A percentile compares a stretch with the other conserved stretches of the same genome.
These are phyloP conservation scores for Neurospora sp. DNA, from an alignment of 495 filamentous ascomycete species.

Conservation along the genomic window DNA sequence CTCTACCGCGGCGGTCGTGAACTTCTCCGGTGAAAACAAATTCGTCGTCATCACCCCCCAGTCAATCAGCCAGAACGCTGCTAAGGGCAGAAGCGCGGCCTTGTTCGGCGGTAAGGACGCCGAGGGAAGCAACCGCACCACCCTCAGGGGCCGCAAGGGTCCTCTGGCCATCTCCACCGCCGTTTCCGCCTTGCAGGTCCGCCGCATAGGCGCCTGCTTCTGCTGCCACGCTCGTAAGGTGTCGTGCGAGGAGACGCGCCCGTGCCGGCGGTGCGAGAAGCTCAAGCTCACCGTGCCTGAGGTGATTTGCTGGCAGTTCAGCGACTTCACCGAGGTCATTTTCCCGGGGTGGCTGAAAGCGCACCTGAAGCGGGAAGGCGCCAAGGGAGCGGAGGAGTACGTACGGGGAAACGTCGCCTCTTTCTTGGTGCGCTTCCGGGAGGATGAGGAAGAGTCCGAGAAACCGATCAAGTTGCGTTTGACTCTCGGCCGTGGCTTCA, in stretches of 20 bases:
- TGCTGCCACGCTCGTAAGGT: constrained; percentile 40
- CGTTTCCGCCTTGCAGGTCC: constrained; percentile 35
- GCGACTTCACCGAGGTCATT: constrained; percentile 32
- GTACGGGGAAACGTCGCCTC: constrained; percentile 23
- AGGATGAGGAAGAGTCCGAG: not conserved
- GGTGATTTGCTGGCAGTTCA: constrained; percentile 37
- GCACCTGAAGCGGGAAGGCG: not conserved
- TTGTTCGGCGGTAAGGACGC: not conserved
- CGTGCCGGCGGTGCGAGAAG: constrained; percentile 38
- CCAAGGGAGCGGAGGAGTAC: not conserved
- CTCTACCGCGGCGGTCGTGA: not conserved
- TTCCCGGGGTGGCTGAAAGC: constrained; percentile 28
- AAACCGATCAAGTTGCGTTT: not conserved
- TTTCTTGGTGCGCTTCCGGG: constrained; percentile 6
- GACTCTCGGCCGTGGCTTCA: not conserved
- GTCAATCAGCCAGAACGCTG: constrained; percentile 30
- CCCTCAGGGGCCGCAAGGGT: constrained; percentile 37
- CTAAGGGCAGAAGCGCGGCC: constrained; percentile 24
- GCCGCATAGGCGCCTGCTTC: constrained; percentile 39
- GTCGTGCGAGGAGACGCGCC: constrained; percentile 35
- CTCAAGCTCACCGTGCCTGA: constrained; percentile 32
- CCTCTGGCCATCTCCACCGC: constrained; percentile 36
- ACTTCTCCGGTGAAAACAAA: constrained; percentile 13
- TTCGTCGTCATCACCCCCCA: constrained; percentile 40
- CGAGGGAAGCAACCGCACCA: constrained; percentile 15